Evolutionary conservation across 2,329 filamentous ascomycete species (phyloP), one percentile per base, ranked within the genome.

Genomic region (Penicillium sp.): DNA sequence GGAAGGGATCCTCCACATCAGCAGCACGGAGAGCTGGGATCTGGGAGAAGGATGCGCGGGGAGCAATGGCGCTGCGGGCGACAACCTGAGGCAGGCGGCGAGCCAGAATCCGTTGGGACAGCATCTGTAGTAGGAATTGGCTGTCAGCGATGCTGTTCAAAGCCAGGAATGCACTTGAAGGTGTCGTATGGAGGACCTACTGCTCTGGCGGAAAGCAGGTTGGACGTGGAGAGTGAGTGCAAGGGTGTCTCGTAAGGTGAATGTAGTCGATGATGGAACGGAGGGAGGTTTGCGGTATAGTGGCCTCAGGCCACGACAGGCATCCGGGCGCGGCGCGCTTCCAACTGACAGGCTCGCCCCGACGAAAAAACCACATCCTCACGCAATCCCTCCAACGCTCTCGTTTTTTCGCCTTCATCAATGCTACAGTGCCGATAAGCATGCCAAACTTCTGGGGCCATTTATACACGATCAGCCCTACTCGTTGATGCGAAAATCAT

Each of bases 91-190:
- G 64, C 59, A 72, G 66, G 56, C 70, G 68, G 61, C 69, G 67
- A 53, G 69, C 60, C 52, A 72, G 53, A 61, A 73, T 65, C 53
- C 69, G 70, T 63, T 69, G 67, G 56, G 72, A 69, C 60, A 75
- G 61, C 73, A 75, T 75, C 66, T 71, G 50, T 46, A 43, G 26
- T 25, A 38, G 45, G 35, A 47, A 45, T 56, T 68, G 58, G 60
- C 57, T 12, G 59, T 53, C 43, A 49, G 44, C 36, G n/a, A 44
- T 9, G 8, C 8, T 24, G 29, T 34, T 32, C 5, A 48, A 27
- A 24, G 9, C 9, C 4, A 5, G 0, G 3, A 6, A 11, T 13
- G 5, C 32, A 3, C 9, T n/a, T 35, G 1, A 32, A 4, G 3
- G 4, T 18, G 8, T 8, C 36, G 5, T 13, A 8, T 26, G 12